These are phyloP conservation scores for Globisporangium echinulatum DNA, from an alignment of 352 stramenopile species.

Conservation along the genomic window DNA sequence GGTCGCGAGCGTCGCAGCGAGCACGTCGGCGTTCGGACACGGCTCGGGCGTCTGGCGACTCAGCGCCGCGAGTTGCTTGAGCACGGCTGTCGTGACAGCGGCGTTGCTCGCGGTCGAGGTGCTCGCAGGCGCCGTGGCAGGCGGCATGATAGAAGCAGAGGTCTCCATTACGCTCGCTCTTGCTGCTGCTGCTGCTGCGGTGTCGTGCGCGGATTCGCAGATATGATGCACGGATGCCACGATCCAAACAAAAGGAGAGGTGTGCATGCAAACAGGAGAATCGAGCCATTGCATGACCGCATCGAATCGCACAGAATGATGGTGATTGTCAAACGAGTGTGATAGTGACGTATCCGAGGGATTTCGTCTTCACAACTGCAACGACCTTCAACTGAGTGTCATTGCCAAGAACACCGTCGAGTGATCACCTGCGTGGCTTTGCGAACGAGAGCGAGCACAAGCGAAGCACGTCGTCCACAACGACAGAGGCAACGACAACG, in stretches of 20 bases:
- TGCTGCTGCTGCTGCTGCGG: neutral
- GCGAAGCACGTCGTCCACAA: no score
- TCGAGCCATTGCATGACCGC: neutral
- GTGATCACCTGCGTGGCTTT: no score
- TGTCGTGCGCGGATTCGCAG: neutral
- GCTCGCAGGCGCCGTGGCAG: neutral
- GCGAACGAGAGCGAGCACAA: no score
- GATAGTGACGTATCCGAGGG: neutral
- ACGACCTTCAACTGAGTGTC: neutral
- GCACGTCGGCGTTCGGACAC: slow-evolving; percentile 26
- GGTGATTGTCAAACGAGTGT: neutral
- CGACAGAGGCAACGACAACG: no score
- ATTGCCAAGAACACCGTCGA: neutral
- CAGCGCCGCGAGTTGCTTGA: slow-evolving; percentile 14
- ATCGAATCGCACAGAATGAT: neutral
- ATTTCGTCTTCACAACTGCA: neutral
- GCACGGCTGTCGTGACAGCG: slow-evolving; percentile 5
- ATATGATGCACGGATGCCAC: neutral
- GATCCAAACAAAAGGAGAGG: no score
- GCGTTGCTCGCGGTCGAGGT: slow-evolving; percentile 4
- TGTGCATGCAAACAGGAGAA: neutral
- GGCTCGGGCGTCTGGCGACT: neutral
- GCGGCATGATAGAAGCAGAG: neutral
- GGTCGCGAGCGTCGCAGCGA: slow-evolving; percentile 26
- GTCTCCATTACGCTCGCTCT: neutral